A percentile compares a stretch with the other conserved stretches of the same genome.
Conservation (phyloP, 139 green algal genomes). For the Picochlorum sp. region DNA sequence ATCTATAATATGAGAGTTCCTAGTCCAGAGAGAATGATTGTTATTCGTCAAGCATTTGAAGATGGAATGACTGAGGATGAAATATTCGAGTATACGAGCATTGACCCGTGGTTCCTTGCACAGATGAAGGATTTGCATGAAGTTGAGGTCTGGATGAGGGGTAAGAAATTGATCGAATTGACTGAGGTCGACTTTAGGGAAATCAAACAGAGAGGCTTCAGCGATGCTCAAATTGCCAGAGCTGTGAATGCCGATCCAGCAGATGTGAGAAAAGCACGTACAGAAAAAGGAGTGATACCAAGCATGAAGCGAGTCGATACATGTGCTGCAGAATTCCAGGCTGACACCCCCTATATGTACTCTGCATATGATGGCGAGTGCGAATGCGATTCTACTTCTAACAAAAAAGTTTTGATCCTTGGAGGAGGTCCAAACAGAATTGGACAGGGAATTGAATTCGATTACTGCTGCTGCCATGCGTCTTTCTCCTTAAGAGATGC, state of each 20-base stretch:
- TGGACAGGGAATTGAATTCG: constrained; percentile 99
- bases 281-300: constrained; percentile 62
- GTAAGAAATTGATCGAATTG: constrained; percentile 51
- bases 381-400: constrained; percentile 63
- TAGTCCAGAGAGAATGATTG: constrained; percentile 78
- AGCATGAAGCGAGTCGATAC: constrained; percentile 96
- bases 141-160: constrained; percentile 69
- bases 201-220: constrained; percentile 82
- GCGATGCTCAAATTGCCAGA: constrained; percentile 77
- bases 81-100: constrained; percentile 79
- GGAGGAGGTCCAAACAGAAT: constrained; percentile 98
- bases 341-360: constrained; percentile 95
- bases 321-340: constrained; percentile 97
- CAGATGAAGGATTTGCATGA: constrained; percentile 56
- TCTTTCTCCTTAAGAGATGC: constrained; percentile 73
- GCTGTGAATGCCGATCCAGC: constrained; percentile 9
- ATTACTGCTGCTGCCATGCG: constrained; percentile 99
- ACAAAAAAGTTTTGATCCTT: constrained; percentile 91
- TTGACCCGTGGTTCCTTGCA: constrained; percentile 94
- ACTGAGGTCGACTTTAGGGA: constrained; percentile 61
- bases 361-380: constrained; percentile 80
- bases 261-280: constrained; percentile 49
- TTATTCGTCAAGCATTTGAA: constrained; percentile 70
- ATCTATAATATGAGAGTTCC: constrained; percentile 80
- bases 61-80: constrained; percentile 73